Evolutionary conservation across 768 basidiomycete species (phyloP).

Genomic region (Termitomyces sp.): DNA sequence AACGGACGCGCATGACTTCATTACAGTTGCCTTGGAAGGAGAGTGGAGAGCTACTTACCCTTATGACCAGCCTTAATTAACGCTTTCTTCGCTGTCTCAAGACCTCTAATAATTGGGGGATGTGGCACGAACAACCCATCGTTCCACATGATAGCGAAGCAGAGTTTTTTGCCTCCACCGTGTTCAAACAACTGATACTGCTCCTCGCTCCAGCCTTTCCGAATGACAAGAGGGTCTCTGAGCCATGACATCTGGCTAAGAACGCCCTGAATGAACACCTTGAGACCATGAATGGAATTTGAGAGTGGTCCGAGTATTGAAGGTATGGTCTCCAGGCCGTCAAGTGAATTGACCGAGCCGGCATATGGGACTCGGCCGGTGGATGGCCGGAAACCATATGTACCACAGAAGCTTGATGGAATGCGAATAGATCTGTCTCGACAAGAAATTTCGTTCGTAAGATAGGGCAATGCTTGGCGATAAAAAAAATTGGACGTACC

Average conservation of each 20-base stretch:
- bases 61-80: slow-evolving; percentile 62
- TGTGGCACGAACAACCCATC: slow-evolving; percentile 60
- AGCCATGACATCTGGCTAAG: slow-evolving; percentile 62
- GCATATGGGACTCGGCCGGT: slow-evolving; percentile 69
- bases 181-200: slow-evolving; percentile 62
- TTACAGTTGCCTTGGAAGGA: not conserved
- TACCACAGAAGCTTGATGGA: slow-evolving; percentile 63
- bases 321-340: slow-evolving; percentile 69
- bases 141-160: slow-evolving; percentile 67
- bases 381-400: slow-evolving; percentile 73
- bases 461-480: not conserved
- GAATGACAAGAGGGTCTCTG: slow-evolving; percentile 56
- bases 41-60: slow-evolving; percentile 36
- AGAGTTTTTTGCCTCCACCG: slow-evolving; percentile 47
- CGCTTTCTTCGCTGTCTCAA: slow-evolving; percentile 55
- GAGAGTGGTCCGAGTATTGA: slow-evolving; percentile 78
- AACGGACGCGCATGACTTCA: not conserved
- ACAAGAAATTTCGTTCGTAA: not conserved
- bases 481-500: slow-evolving; percentile 39
- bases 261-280: slow-evolving; percentile 64
- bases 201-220: slow-evolving; percentile 60
- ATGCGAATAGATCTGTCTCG: slow-evolving; percentile 65
- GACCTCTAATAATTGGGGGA: slow-evolving; percentile 62
- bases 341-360: slow-evolving; percentile 60
- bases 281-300: slow-evolving; percentile 57